These are phyloP conservation scores for Nicotiana knightiana DNA, from an alignment of 257 asterid genomes.

Conservation along the genomic window DNA sequence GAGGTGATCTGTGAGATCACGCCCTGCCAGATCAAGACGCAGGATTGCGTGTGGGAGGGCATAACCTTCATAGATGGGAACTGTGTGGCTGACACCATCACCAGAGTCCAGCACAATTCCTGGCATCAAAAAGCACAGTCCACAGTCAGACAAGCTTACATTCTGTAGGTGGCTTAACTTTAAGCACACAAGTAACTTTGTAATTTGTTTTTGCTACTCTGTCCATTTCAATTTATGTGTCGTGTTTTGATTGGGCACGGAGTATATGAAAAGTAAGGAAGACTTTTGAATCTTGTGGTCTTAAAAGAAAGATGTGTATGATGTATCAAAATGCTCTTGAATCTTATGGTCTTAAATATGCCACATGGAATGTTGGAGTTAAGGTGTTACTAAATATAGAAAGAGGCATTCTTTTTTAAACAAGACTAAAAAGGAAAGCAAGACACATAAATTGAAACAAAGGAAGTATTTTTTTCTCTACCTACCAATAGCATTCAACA, in stretches of 20 bases:
- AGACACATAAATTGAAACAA: too few relatives aligned
- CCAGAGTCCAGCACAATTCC: slow-evolving; percentile 31
- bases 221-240: too few relatives aligned
- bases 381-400: too few relatives aligned
- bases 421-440: too few relatives aligned
- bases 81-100: slow-evolving; percentile 31
- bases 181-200: neutral
- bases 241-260: too few relatives aligned
- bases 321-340: too few relatives aligned
- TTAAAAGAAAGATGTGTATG: too few relatives aligned
- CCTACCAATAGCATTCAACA: neutral
- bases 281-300: too few relatives aligned
- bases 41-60: slow-evolving; percentile 22
- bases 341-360: too few relatives aligned
- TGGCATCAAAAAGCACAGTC: neutral
- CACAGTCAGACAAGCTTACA: neutral
- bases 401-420: too few relatives aligned
- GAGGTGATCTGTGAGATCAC: slow-evolving; percentile 27
- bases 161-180: neutral
- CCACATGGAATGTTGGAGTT: too few relatives aligned
- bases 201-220: neutral
- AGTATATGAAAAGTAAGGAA: too few relatives aligned
- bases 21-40: slow-evolving; percentile 25
- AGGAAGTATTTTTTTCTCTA: neutral
- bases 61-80: slow-evolving; percentile 30